These are phyloP conservation scores for Suillus discolor DNA, from an alignment of 768 basidiomycete species.

Conservation along the genomic window DNA sequence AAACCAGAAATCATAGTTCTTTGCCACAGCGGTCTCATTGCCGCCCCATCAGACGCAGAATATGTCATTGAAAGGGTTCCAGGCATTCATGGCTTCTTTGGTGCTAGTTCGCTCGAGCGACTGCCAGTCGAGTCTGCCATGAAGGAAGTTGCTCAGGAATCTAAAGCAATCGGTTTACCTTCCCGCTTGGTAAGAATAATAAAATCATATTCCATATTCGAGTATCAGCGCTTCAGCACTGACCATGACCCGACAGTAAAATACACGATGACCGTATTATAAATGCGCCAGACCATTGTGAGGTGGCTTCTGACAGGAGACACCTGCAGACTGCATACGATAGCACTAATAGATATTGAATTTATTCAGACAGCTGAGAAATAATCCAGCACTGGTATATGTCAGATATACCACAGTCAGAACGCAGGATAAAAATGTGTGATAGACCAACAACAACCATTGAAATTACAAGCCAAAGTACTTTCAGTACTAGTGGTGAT, in stretches of 20 bases:
- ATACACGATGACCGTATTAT: neutral
- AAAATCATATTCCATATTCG: neutral
- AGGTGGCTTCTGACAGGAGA: neutral
- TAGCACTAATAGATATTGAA: neutral
- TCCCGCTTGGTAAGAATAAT: conserved; percentile 1
- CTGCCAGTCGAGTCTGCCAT: conserved; percentile 27
- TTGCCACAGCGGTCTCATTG: conserved; percentile 28
- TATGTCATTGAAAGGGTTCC: conserved; percentile 20
- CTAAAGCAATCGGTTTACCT: conserved; percentile 23
- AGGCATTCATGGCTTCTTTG: conserved; percentile 29
- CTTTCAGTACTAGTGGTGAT: neutral
- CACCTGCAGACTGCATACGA: neutral
- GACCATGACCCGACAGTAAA: neutral
- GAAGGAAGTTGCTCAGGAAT: conserved; percentile 19
- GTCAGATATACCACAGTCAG: neutral
- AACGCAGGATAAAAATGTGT: neutral
- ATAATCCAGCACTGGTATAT: neutral
- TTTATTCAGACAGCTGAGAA: neutral
- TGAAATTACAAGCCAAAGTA: neutral
- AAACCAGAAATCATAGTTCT: conserved; percentile 23
- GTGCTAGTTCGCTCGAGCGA: conserved; percentile 29
- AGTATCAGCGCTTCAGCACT: conserved; percentile 1
- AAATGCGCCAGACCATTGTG: neutral
- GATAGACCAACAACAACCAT: neutral
- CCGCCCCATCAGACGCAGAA: conserved; percentile 22